A percentile compares a stretch with the other conserved stretches of the same genome.
Evolutionary conservation across 2,329 filamentous ascomycete species (phyloP).

Genomic region (Blastomyces emzantsi): DNA sequence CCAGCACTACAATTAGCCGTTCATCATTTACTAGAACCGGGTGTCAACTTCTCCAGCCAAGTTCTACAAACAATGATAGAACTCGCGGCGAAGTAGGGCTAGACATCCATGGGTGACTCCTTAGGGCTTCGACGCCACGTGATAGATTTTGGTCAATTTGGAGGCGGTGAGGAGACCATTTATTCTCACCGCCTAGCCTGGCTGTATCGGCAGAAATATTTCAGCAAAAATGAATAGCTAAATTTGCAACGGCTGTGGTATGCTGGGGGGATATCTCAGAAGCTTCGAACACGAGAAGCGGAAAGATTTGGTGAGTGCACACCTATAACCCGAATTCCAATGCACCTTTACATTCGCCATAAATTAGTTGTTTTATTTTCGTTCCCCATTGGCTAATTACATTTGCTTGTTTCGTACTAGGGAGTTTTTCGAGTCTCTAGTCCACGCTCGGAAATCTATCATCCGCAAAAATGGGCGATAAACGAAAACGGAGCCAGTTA

Average conservation of each 20-base stretch:
- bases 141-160: not conserved
- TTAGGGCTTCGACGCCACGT: not conserved
- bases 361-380: not conserved
- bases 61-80: not conserved
- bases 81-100: not conserved
- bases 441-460: not conserved
- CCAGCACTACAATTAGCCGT: not conserved
- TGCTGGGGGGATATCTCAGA: not conserved
- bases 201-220: not conserved
- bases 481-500: constrained; percentile 15
- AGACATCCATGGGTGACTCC: no score
- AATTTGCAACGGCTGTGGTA: not conserved
- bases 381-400: not conserved
- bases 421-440: not conserved
- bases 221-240: not conserved
- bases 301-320: constrained; percentile 1
- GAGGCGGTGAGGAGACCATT: not conserved
- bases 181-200: constrained; percentile 1
- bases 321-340: not conserved
- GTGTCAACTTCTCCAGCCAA: not conserved
- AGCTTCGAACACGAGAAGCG: not conserved
- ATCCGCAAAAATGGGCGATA: constrained; percentile 16
- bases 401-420: not conserved
- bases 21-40: not conserved
- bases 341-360: not conserved